A percentile compares a stretch with the other conserved stretches of the same genome.
Evolutionary conservation across 2,329 filamentous ascomycete genomes (phyloP).

Genomic region (Albophoma yamanashiensis): DNA sequence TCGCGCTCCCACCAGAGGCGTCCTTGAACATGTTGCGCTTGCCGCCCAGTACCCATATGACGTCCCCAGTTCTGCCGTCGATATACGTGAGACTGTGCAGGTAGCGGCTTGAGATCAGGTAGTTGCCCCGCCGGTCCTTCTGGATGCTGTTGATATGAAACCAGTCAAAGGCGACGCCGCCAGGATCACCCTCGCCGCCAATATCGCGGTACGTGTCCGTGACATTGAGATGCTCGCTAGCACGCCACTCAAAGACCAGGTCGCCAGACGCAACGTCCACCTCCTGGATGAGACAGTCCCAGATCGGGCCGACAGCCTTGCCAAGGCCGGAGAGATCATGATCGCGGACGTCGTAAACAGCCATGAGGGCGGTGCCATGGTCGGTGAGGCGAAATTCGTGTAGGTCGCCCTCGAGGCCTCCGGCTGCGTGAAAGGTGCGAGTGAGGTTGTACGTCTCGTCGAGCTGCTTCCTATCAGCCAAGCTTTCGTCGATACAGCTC

Average conservation of each 20-base stretch:
- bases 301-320: constrained; percentile 1
- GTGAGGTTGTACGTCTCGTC: constrained; percentile 4
- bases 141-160: constrained; percentile 25
- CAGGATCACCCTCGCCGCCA: constrained; percentile 12
- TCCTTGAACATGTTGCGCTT: constrained; percentile 22
- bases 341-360: constrained; percentile 22
- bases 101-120: constrained; percentile 14
- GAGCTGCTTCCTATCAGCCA: background rate
- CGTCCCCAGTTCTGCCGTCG: constrained; percentile 28
- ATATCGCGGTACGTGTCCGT: constrained; percentile 8
- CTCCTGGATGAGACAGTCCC: constrained; percentile 23
- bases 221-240: constrained; percentile 15
- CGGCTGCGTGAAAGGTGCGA: constrained; percentile 1
- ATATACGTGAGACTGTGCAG: constrained; percentile 12
- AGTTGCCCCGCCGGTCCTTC: constrained; percentile 21
- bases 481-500: background rate
- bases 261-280: constrained; percentile 23
- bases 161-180: constrained; percentile 11
- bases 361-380: constrained; percentile 24
- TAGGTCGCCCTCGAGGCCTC: constrained; percentile 19
- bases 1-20: constrained; percentile 20
- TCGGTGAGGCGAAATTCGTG: constrained; percentile 26
- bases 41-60: constrained; percentile 42
- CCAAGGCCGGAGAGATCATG: constrained; percentile 21
- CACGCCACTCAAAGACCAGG: constrained; percentile 25